Percentiles rank a stretch among this genome's conserved stretches.
Evolutionary conservation across 2,329 filamentous ascomycete genomes (phyloP).

Genomic region (Aspergillus floridensis): DNA sequence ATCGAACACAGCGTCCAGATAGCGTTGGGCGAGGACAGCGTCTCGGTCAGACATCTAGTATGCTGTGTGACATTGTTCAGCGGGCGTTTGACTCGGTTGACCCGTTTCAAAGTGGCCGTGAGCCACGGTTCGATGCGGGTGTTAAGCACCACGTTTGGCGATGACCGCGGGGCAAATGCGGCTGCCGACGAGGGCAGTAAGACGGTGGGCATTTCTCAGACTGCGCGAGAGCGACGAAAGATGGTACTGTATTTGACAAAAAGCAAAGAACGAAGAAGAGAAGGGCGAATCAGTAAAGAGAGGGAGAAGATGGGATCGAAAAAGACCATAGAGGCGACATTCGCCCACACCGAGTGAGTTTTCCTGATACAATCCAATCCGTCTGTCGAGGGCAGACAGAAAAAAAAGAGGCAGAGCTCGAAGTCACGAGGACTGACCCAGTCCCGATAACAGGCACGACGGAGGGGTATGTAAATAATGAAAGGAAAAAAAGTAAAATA

Average conservation of each 20-base stretch:
- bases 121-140: slow-evolving; percentile 95
- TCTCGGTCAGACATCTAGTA: slow-evolving; percentile 92
- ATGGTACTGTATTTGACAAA: slow-evolving; percentile 21
- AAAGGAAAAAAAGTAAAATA: background rate
- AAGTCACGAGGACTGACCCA: slow-evolving; percentile 13
- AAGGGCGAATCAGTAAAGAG: slow-evolving; percentile 35
- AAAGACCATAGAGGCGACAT: slow-evolving; percentile 39
- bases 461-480: background rate
- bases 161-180: slow-evolving; percentile 89
- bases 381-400: slow-evolving; percentile 5
- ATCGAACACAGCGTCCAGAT: slow-evolving; percentile 93
- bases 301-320: slow-evolving; percentile 48
- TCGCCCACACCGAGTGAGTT: slow-evolving; percentile 34
- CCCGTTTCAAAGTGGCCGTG: slow-evolving; percentile 92
- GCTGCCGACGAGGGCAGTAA: slow-evolving; percentile 92
- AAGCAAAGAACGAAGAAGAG: slow-evolving; percentile 44
- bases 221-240: slow-evolving; percentile 55
- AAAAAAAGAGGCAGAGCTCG: slow-evolving; percentile 11
- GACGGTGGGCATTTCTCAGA: slow-evolving; percentile 77
- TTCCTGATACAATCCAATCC: slow-evolving; percentile 10
- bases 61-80: slow-evolving; percentile 96
- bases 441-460: background rate
- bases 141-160: slow-evolving; percentile 90
- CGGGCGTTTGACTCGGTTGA: slow-evolving; percentile 94
- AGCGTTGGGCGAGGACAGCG: slow-evolving; percentile 80